A percentile compares a stretch with the other conserved stretches of the same genome.
Evolutionary conservation across 169 alveolate species (phyloP).

Genomic region (Cryptosporidium parvum): DNA sequence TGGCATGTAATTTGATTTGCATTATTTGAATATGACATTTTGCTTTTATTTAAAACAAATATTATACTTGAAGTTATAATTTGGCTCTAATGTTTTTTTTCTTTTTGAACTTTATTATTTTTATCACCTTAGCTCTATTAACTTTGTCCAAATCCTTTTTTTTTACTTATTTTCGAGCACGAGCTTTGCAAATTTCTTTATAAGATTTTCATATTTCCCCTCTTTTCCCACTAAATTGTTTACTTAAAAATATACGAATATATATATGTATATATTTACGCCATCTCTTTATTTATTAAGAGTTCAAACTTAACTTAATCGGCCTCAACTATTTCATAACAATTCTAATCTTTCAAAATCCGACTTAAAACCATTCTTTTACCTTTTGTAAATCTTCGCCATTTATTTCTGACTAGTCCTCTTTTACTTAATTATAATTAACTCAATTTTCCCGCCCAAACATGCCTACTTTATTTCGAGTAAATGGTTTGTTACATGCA

Average conservation of each 20-base stretch:
- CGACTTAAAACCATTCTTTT: too few species aligned
- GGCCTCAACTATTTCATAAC: too few species aligned
- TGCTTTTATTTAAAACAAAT: not conserved
- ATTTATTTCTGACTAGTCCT: too few species aligned
- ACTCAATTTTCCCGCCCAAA: not conserved
- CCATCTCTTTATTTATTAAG: not conserved
- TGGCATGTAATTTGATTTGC: constrained; percentile 10
- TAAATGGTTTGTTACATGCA: not conserved
- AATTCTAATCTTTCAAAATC: too few species aligned
- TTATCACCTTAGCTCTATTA: not conserved
- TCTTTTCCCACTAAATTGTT: not conserved
- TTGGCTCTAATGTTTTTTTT: not conserved
- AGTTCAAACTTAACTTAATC: too few species aligned
- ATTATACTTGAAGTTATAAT: not conserved
- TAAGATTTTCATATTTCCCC: constrained; percentile 6
- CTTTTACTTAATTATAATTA: too few species aligned
- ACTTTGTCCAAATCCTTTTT: not conserved
- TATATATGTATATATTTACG: too few species aligned
- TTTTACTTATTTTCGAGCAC: constrained; percentile 27
- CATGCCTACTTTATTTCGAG: not conserved
- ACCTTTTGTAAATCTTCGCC: not conserved
- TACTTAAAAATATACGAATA: not conserved
- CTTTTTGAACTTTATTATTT: not conserved
- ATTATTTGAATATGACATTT: not conserved
- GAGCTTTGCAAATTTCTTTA: not conserved